Evolutionary conservation across 2,329 filamentous ascomycete species (phyloP).

Genomic region (Tolypocladium nubicola): DNA sequence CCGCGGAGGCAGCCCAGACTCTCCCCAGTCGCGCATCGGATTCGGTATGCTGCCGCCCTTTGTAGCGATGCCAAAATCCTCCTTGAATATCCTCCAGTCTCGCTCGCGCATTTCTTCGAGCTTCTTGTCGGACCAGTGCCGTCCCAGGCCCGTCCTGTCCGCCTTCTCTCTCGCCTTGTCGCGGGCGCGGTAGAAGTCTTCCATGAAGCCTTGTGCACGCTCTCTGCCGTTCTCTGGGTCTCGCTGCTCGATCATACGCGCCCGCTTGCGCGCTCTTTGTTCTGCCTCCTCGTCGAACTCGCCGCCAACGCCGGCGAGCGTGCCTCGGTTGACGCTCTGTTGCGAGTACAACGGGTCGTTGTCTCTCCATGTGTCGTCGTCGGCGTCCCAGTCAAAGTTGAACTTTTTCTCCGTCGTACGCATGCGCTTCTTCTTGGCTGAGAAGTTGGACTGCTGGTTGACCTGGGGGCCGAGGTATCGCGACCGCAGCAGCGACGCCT

Average conservation of each 20-base stretch:
- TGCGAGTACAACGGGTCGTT: slow-evolving; percentile 66
- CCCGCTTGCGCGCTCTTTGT: slow-evolving; percentile 43
- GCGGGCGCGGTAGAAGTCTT: slow-evolving; percentile 61
- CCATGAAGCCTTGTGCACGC: slow-evolving; percentile 69
- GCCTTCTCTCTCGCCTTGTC: slow-evolving; percentile 60
- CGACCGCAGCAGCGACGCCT: slow-evolving; percentile 64
- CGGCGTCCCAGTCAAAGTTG: slow-evolving; percentile 95
- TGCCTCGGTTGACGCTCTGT: slow-evolving; percentile 19
- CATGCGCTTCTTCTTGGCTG: slow-evolving; percentile 89
- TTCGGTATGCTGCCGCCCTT: slow-evolving; percentile 90
- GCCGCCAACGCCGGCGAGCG: slow-evolving; percentile 38
- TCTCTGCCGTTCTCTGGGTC: slow-evolving; percentile 67
- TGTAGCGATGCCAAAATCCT: slow-evolving; percentile 93
- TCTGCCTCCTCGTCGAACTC: slow-evolving; percentile 45
- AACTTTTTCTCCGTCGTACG: slow-evolving; percentile 94
- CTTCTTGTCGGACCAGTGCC: slow-evolving; percentile 92
- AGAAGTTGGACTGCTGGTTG: slow-evolving; percentile 75
- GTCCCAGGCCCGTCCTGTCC: slow-evolving; percentile 66
- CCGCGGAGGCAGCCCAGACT: slow-evolving; percentile 68
- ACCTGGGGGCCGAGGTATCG: slow-evolving; percentile 88
- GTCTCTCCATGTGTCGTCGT: slow-evolving; percentile 65
- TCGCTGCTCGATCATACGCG: slow-evolving; percentile 60
- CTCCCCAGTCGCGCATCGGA: slow-evolving; percentile 89
- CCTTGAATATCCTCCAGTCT: slow-evolving; percentile 99
- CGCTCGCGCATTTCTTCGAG: slow-evolving; percentile 90